These are phyloP conservation scores for Fraxinus cuspidata DNA, from an alignment of 257 asterid genomes.

Conservation along the genomic window DNA sequence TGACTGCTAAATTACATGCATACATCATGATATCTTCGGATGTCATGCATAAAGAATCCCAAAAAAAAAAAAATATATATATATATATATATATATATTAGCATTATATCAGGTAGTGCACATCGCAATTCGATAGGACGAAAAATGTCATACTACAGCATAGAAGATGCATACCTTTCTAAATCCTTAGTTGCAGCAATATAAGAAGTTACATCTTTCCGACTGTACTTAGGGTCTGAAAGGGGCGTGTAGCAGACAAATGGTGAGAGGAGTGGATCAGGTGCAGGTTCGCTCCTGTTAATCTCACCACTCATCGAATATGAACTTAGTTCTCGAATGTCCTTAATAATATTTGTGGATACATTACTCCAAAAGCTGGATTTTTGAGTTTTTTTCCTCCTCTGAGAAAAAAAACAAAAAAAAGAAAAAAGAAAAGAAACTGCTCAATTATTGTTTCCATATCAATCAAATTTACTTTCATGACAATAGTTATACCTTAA, in stretches of 20 bases:
- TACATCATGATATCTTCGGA: not conserved
- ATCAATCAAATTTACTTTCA: not conserved
- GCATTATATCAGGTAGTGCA: not conserved
- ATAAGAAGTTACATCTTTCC: conserved; percentile 25
- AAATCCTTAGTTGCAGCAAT: conserved; percentile 32
- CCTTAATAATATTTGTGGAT: conserved; percentile 50
- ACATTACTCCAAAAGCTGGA: conserved; percentile 54
- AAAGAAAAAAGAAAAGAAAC: not conserved
- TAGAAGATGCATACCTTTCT: conserved; percentile 38
- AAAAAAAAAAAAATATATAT: not conserved
- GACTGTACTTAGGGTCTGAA: conserved; percentile 32
- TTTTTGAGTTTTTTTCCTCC: conserved; percentile 62
- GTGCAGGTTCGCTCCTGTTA: conserved; percentile 43
- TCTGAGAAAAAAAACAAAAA: conserved; percentile 31
- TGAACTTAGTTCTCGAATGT: conserved; percentile 53
- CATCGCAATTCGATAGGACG: not conserved
- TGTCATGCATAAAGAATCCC: not conserved
- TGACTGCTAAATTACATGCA: no score
- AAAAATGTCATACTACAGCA: not conserved
- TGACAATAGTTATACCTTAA: conserved; percentile 48
- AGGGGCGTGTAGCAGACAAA: conserved; percentile 47
- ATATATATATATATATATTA: not conserved
- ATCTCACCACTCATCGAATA: conserved; percentile 31
- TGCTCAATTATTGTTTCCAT: not conserved
- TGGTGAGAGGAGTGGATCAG: conserved; percentile 61